A percentile compares a stretch with the other conserved stretches of the same genome.
phyloP scores from a whole-genome alignment of 1,284 basidiomycete genomes.

The Moesziomyces antarcticus region DNA sequence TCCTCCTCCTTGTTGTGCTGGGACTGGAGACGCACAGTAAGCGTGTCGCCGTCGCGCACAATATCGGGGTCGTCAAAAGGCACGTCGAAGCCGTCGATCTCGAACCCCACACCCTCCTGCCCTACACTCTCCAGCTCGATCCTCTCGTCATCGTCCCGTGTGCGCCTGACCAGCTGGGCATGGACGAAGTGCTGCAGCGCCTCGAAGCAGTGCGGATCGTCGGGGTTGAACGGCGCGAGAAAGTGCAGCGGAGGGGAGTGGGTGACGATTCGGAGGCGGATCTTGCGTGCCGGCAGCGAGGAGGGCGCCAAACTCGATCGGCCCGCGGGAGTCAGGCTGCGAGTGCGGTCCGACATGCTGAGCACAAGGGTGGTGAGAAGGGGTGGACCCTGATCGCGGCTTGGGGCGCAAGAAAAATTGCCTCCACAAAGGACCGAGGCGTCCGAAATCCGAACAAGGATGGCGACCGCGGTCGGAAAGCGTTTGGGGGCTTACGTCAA shows the following conservation, averaged over 20 bases:
- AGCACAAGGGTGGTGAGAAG: no score
- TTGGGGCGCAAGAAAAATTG: no score
- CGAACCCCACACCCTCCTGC: constrained; percentile 1
- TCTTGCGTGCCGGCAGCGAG: constrained; percentile 4
- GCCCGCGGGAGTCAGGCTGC: no score
- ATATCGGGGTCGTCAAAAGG: constrained; percentile 38
- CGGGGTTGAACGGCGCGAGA: constrained; percentile 30
- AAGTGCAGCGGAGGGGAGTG: constrained; percentile 33
- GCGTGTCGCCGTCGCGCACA: constrained; percentile 39
- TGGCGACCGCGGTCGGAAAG: background rate
- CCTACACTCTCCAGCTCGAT: constrained; percentile 1
- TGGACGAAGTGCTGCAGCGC: constrained; percentile 26
- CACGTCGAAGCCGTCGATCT: constrained; percentile 36
- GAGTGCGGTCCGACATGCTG: constrained; percentile 23
- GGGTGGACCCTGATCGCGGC: background rate
- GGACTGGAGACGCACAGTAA: constrained; percentile 11
- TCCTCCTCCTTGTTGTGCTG: background rate
- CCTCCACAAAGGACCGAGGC: no score
- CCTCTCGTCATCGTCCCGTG: background rate
- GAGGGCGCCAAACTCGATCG: constrained; percentile 13
- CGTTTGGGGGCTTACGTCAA: background rate
- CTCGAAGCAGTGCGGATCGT: constrained; percentile 9
- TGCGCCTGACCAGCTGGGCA: constrained; percentile 3
- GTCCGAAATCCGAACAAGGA: no score
- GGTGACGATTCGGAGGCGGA: constrained; percentile 27